phyloP scores from a whole-genome alignment of 2,329 filamentous ascomycete species.

The Verticillium nubilum region DNA sequence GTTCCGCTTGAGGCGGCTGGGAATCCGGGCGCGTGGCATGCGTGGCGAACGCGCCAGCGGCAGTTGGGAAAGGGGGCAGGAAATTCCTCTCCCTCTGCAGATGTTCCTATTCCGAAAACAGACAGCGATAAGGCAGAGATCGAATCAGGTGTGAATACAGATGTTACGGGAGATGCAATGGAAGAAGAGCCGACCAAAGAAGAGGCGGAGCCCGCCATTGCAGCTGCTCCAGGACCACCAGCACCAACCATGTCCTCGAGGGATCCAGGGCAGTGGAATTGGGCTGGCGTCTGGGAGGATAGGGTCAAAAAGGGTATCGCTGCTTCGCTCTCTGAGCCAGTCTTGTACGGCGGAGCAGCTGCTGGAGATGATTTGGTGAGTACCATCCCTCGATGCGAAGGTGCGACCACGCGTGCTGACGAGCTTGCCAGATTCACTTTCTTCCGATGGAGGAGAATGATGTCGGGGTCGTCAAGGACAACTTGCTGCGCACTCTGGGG shows the following conservation, averaged over 20 bases:
- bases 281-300: constrained; percentile 95
- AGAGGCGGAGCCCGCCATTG: neutral
- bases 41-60: constrained; percentile 66
- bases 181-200: neutral
- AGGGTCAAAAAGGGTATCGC: constrained; percentile 76
- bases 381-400: neutral
- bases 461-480: constrained; percentile 52
- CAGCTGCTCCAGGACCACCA: constrained; percentile 1
- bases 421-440: constrained; percentile 55
- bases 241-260: constrained; percentile 23
- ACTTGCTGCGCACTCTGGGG: constrained; percentile 47
- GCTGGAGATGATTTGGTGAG: constrained; percentile 27
- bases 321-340: constrained; percentile 70
- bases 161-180: neutral
- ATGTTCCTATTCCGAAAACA: neutral
- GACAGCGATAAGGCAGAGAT: neutral
- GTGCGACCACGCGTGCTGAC: neutral
- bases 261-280: constrained; percentile 85
- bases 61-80: constrained; percentile 4
- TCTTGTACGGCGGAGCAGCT: constrained; percentile 64
- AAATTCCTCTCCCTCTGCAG: neutral
- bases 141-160: neutral
- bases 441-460: constrained; percentile 56
- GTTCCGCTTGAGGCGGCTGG: constrained; percentile 78
- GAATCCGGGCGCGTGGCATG: constrained; percentile 90